A percentile compares a stretch with the other conserved stretches of the same genome.
These are phyloP conservation scores for Aphanocladium album DNA, from an alignment of 2,329 filamentous ascomycete genomes.

Conservation along the genomic window DNA sequence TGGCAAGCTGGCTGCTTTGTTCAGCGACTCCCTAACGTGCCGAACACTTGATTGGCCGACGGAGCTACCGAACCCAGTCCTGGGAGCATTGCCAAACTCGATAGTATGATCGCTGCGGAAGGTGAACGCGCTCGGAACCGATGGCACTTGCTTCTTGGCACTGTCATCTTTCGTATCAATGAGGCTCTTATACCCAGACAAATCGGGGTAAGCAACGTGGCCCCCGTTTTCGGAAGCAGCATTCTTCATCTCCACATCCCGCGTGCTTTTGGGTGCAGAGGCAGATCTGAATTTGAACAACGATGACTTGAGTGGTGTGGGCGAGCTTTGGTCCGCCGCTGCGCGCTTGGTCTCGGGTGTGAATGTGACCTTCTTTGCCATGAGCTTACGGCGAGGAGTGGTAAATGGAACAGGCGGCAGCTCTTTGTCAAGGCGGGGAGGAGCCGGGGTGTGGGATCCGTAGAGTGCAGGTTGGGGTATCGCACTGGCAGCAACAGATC, in stretches of 20 bases:
- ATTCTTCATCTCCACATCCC: conserved; percentile 24
- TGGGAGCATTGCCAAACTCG: conserved; percentile 44
- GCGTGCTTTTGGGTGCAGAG: conserved; percentile 23
- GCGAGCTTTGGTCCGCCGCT: conserved; percentile 43
- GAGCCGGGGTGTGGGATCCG: conserved; percentile 43
- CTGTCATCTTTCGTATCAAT: conserved; percentile 22
- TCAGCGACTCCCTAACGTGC: conserved; percentile 50
- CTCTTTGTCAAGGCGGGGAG: conserved; percentile 44
- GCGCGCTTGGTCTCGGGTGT: conserved; percentile 61
- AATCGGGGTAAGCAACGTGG: conserved; percentile 49
- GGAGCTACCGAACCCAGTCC: conserved; percentile 50
- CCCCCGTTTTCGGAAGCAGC: conserved; percentile 17
- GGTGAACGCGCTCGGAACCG: conserved; percentile 55
- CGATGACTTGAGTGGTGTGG: conserved; percentile 50
- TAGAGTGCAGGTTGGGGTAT: conserved; percentile 40
- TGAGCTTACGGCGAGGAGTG: conserved; percentile 61
- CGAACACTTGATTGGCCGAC: conserved; percentile 58
- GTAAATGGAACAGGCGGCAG: conserved; percentile 50
- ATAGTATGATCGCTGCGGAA: conserved; percentile 65
- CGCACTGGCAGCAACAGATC: conserved; percentile 39
- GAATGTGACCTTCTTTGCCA: conserved; percentile 73
- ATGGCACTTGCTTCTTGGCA: conserved; percentile 27
- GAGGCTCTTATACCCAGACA: conserved; percentile 38
- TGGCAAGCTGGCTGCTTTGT: conserved; percentile 43
- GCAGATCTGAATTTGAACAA: conserved; percentile 32